phyloP scores from a whole-genome alignment of 1,139 yeast genomes.

The Debaryomycetaceae sp. region DNA sequence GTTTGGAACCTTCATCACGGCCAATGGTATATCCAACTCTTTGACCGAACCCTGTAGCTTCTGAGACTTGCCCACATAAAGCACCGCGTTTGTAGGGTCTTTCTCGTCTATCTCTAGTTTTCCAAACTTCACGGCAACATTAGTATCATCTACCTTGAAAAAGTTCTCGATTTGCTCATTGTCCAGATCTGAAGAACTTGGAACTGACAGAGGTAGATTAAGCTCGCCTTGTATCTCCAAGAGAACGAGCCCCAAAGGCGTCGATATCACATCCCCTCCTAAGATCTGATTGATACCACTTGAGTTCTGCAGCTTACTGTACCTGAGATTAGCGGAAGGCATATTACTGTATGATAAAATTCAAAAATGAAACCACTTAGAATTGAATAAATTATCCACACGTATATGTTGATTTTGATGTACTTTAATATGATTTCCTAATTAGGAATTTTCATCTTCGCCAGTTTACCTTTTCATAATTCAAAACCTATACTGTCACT shows the following conservation, averaged over 20 bases:
- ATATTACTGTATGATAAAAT: constrained; percentile 6
- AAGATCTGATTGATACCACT: constrained; percentile 8
- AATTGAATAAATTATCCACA: background rate
- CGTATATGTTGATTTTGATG: background rate
- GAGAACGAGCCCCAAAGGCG: constrained; percentile 56
- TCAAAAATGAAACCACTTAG: background rate
- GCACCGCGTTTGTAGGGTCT: constrained; percentile 45
- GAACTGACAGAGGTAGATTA: constrained; percentile 48
- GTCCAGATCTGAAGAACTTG: constrained; percentile 10
- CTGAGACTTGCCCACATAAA: constrained; percentile 65
- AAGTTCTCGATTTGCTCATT: constrained; percentile 25
- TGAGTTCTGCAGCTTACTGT: constrained; percentile 20
- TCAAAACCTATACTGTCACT: too few species aligned
- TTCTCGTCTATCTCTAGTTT: constrained; percentile 46
- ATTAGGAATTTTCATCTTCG: background rate
- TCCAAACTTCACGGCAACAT: constrained; percentile 58
- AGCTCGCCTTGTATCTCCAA: constrained; percentile 73
- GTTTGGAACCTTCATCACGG: constrained; percentile 46
- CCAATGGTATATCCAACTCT: constrained; percentile 58
- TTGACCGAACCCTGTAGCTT: constrained; percentile 57
- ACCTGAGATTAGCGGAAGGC: constrained; percentile 29
- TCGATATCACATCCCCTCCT: constrained; percentile 28
- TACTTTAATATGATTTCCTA: background rate
- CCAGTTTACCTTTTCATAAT: background rate
- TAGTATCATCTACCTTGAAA: constrained; percentile 31